Percentiles rank a stretch among this genome's conserved stretches.
These are phyloP conservation scores for Rhizopogon vesiculosus DNA, from an alignment of 768 basidiomycete species.

Conservation along the genomic window DNA sequence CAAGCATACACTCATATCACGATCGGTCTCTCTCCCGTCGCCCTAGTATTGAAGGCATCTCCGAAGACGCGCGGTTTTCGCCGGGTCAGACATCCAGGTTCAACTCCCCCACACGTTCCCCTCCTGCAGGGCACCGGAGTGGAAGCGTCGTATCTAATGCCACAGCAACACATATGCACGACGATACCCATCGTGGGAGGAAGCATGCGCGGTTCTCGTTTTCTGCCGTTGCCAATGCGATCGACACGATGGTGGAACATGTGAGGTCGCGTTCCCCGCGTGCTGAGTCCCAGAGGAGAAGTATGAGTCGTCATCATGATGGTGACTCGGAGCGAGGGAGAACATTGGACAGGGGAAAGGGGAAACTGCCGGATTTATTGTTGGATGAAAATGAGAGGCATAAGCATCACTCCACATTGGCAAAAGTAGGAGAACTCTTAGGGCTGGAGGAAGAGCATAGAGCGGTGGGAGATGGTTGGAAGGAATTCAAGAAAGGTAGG, in stretches of 20 bases:
- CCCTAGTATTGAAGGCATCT: conserved; percentile 34
- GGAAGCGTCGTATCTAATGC: neutral
- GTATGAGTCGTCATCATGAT: conserved; percentile 5
- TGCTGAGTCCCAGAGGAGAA: conserved; percentile 9
- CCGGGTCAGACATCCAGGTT: neutral
- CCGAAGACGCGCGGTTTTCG: conserved; percentile 26
- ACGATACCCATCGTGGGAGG: conserved; percentile 21
- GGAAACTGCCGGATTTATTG: neutral
- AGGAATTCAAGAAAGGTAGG: conserved; percentile 85
- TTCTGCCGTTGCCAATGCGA: conserved; percentile 41
- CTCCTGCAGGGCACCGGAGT: neutral
- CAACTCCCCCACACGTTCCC: neutral
- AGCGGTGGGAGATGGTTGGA: conserved; percentile 58
- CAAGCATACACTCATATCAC: conserved; percentile 3
- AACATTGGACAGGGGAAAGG: conserved; percentile 25
- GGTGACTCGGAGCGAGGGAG: conserved; percentile 17
- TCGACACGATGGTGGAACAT: conserved; percentile 36
- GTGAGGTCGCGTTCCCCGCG: conserved; percentile 43
- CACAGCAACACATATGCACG: neutral
- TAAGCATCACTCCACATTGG: conserved; percentile 4
- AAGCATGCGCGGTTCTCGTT: conserved; percentile 45
- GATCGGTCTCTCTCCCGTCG: conserved; percentile 25
- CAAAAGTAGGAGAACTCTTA: neutral
- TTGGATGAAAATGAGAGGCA: conserved; percentile 17
- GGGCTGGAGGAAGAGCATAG: conserved; percentile 19